These are phyloP conservation scores for Dactylellina cionopaga DNA, from an alignment of 2,329 filamentous ascomycete species.

Conservation along the genomic window DNA sequence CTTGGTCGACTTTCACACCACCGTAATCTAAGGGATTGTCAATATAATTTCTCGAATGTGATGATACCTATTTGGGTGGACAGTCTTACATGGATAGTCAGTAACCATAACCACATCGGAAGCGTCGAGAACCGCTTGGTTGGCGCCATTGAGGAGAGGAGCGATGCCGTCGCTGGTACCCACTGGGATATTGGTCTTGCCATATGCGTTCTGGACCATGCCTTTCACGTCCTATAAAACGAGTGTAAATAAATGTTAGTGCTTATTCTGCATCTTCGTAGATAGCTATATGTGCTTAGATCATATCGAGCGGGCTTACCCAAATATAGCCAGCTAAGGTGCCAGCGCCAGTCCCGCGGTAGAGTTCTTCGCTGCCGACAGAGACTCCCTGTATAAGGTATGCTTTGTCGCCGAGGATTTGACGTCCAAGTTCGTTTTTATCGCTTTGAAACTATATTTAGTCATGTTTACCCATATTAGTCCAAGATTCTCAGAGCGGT, in stretches of 20 bases:
- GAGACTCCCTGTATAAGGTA: constrained; percentile 53
- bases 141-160: constrained; percentile 69
- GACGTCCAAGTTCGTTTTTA: constrained; percentile 59
- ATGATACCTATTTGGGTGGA: background rate
- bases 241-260: no score
- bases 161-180: constrained; percentile 78
- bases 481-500: constrained; percentile 58
- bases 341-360: constrained; percentile 19
- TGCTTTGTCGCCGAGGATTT: constrained; percentile 56
- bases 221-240: constrained; percentile 64
- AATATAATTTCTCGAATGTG: background rate
- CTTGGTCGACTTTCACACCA: constrained; percentile 43
- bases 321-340: constrained; percentile 43
- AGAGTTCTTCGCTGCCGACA: constrained; percentile 57
- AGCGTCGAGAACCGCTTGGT: constrained; percentile 70
- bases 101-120: constrained; percentile 63
- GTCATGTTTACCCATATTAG: constrained; percentile 69
- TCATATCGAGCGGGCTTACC: constrained; percentile 6
- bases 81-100: constrained; percentile 50
- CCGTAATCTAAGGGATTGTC: constrained; percentile 43
- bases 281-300: constrained; percentile 55
- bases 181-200: constrained; percentile 65
- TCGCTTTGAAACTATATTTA: constrained; percentile 62
- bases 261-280: no score
- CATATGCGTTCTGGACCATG: constrained; percentile 64